Base-by-base conservation (phyloP, 2,329 filamentous ascomycete species). In the Cephalotrichum gorgonifer region DNA sequence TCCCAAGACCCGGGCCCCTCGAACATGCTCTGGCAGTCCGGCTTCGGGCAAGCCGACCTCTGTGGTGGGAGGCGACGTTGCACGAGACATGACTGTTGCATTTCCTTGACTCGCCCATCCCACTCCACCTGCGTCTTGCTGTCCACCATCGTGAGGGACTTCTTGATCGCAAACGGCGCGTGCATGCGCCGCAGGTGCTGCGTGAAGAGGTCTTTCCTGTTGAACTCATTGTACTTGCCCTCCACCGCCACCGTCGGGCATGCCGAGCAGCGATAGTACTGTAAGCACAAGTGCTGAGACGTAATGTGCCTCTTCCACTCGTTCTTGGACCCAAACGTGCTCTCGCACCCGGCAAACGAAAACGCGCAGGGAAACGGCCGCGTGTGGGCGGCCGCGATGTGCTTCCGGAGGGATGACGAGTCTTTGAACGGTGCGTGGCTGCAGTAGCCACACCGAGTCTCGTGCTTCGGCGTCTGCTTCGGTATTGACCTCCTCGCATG, bases 141-240 rank as follows among this genome's bases (percentile, higher is more conserved):
- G 55, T 83, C 79, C 1, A 72, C 72, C 57, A 82, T 80, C 25
- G 71, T 67, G 17, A 76, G 65, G 9, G 75, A 65, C 57, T 78
- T 74, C 58, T 79, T 76, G 58, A 79, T 81, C 58, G 80, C 74
- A 39, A 79, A 79, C 0, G 84, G 82, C 0, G 85, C 82, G 58
- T 98, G 93, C 91, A 97, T 97, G 43, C 91, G 86, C 14, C 90
- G 85, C 14, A 95, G 76, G 59, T 98, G 91, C 61, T 97, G 91
- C 0, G 88, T 91, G 64, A 96, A 98, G 12, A 98, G 78, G 61
- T 97, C 91, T 63, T 95, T 96, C 58, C 91, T 84, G 64, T 96
- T 96, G 66, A 96, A 96, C 63, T 84, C 80, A 53, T 80, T 81
- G 4, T 75, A 76, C 54, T 76, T 79, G 30, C 76, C 76, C 51